Base-by-base conservation (phyloP, 2,329 filamentous ascomycete species). In the Hypoxylon sp. region DNA sequence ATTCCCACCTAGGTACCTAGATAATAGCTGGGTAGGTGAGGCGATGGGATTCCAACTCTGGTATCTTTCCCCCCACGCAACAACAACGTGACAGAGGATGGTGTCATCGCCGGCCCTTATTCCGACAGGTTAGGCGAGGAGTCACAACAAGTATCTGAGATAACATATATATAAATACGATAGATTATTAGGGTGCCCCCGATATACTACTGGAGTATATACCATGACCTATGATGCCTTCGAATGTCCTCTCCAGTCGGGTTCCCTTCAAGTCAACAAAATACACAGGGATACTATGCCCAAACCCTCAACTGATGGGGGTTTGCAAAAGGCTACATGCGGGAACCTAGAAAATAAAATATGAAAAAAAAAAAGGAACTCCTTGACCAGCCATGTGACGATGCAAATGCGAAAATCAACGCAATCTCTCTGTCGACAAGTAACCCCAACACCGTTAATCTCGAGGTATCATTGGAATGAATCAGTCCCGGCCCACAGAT, bases 271-370 rank as follows among this genome's bases (percentile, higher is more conserved):
- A 63, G 57, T 50, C 50, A 64, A 68, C 54, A 42, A n/a, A 61
- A 64, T 69, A 67, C 63, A 72, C 67, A 62, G 51, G 40, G 24
- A 70, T 67, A 57, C 62, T 45, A 70, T 64, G 65, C 67, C 61
- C 40, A 48, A 61, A 50, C 33, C 55, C 36, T 42, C 58, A 3
- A 33, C 38, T 36, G 20, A 12, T 45, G 32, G 46, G 48, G 24
- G 30, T 33, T 50, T 57, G 40, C 32, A 40, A 45, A n/a, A 14
- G 57, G 63, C 65, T 70, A 71, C 61, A 70, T 68, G 65, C 50
- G 73, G 74, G 75, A 72, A 72, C 75, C 75, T 69, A 71, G 70
- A 65, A 71, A 74, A 71, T 70, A 65, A 71, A 74, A 71, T 62
- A 70, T 70, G 72, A 72, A 66, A 71, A 75, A 69, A 64, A 51